Conservation (phyloP, 2,329 filamentous ascomycete genomes). For the Westerdykella sp. region DNA sequence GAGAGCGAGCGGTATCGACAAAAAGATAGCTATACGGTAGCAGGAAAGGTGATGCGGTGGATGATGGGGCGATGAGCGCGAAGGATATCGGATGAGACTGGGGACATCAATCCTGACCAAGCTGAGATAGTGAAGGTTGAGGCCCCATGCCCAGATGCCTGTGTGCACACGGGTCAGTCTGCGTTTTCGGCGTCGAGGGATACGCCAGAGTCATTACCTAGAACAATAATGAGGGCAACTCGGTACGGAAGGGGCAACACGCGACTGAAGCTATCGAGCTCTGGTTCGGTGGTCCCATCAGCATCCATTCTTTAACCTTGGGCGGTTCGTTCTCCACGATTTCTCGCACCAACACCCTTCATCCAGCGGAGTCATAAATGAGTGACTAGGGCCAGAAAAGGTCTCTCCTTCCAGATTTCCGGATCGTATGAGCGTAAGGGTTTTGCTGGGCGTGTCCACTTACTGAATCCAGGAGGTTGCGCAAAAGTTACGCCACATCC, state of each 20-base stretch:
- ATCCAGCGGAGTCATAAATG: constrained; percentile 7
- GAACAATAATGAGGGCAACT: constrained; percentile 74
- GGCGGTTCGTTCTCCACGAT: constrained; percentile 12
- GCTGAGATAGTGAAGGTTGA: constrained; percentile 83
- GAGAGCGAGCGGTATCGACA: constrained; percentile 63
- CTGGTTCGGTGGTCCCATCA: constrained; percentile 61
- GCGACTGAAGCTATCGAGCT: constrained; percentile 79
- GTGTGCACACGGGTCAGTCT: constrained; percentile 6
- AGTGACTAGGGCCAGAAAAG: constrained; percentile 10
- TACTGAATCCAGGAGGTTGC: constrained; percentile 15
- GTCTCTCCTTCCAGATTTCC: neutral
- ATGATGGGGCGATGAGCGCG: constrained; percentile 63
- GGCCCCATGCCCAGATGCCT: constrained; percentile 94
- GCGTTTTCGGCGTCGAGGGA: constrained; percentile 1
- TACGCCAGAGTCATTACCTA: constrained; percentile 53
- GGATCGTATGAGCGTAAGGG: constrained; percentile 1
- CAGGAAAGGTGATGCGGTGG: constrained; percentile 72
- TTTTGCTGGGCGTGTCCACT: constrained; percentile 25
- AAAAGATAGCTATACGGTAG: constrained; percentile 75
- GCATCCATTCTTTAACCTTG: constrained; percentile 55
- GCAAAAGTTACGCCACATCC: constrained; percentile 7
- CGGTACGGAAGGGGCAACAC: constrained; percentile 85
- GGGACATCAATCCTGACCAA: constrained; percentile 80
- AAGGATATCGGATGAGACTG: constrained; percentile 77
- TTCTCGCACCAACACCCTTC: constrained; percentile 18